phyloP scores from a whole-genome alignment of 2,329 filamentous ascomycete species.

The Botrytis fabae region DNA sequence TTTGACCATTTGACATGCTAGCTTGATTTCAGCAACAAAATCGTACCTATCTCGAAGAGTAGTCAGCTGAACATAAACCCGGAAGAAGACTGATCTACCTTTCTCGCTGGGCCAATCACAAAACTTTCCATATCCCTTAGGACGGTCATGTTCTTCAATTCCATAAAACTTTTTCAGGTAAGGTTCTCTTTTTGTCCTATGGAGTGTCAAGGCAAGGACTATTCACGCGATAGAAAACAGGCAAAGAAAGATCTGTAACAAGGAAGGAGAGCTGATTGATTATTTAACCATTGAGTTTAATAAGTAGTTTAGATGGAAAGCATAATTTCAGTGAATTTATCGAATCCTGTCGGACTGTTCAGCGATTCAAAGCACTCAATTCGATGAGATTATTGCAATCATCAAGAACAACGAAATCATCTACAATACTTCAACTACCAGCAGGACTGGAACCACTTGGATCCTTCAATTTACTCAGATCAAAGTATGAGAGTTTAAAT shows the following conservation, averaged over 20 bases:
- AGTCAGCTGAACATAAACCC: background rate
- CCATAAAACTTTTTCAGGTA: background rate
- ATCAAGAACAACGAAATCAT: background rate
- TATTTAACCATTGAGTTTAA: background rate
- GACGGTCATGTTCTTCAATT: background rate
- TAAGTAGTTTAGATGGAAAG: background rate
- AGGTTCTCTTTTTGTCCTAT: no score
- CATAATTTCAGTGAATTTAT: background rate
- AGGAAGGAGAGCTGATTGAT: background rate
- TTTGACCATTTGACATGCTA: background rate
- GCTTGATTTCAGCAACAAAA: no score
- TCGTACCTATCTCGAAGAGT: no score
- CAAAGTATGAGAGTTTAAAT: no score
- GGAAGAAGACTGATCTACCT: background rate
- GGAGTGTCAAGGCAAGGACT: background rate
- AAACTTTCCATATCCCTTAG: background rate
- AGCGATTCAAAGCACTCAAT: no score
- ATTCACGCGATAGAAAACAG: background rate
- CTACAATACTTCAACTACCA: background rate
- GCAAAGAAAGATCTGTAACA: no score
- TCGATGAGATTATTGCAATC: background rate
- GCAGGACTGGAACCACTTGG: background rate
- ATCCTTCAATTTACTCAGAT: background rate
- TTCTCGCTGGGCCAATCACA: accelerated
- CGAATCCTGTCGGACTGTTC: background rate